A percentile compares a stretch with the other conserved stretches of the same genome.
phyloP scores from a whole-genome alignment of 2,329 filamentous ascomycete species.

The Dactylellina parvicollis region DNA sequence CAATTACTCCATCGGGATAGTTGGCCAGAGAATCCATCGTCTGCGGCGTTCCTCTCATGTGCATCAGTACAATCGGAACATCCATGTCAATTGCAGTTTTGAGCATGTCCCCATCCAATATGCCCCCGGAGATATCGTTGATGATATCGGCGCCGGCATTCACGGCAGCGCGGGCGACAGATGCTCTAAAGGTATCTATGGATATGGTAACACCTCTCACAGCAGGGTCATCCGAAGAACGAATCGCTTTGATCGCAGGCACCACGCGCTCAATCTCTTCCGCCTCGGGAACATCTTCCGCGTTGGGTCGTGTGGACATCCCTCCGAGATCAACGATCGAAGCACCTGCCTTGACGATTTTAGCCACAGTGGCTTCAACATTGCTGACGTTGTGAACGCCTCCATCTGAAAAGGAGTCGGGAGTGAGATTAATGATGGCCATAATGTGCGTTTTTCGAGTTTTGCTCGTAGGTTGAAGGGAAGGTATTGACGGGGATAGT shows the following conservation, averaged over 20 bases:
- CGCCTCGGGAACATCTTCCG: slow-evolving; percentile 72
- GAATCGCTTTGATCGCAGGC: slow-evolving; percentile 79
- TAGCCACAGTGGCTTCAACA: slow-evolving; percentile 69
- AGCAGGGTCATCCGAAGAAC: slow-evolving; percentile 71
- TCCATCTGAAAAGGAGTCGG: slow-evolving; percentile 96
- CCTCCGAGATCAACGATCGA: slow-evolving; percentile 92
- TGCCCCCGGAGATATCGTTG: slow-evolving; percentile 90
- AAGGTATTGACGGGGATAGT: slow-evolving; percentile 64
- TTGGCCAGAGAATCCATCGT: slow-evolving; percentile 78
- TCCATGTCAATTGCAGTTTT: slow-evolving; percentile 78
- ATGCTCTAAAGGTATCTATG: slow-evolving; percentile 90
- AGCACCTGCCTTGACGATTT: slow-evolving; percentile 75
- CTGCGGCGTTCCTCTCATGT: slow-evolving; percentile 87
- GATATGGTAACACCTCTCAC: slow-evolving; percentile 64
- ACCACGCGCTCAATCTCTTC: slow-evolving; percentile 83
- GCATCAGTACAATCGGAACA: slow-evolving; percentile 85
- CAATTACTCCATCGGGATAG: slow-evolving; percentile 73
- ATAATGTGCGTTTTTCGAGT: slow-evolving; percentile 78
- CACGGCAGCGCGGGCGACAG: slow-evolving; percentile 80
- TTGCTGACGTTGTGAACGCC: slow-evolving; percentile 69
- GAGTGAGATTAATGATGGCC: slow-evolving; percentile 93
- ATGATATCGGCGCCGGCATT: slow-evolving; percentile 86
- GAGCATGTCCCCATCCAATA: slow-evolving; percentile 83
- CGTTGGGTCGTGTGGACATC: slow-evolving; percentile 86
- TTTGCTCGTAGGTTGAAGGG: slow-evolving; percentile 69